These are phyloP conservation scores for Perkinsus marinus DNA, from an alignment of 169 alveolate species.

Conservation along the genomic window DNA sequence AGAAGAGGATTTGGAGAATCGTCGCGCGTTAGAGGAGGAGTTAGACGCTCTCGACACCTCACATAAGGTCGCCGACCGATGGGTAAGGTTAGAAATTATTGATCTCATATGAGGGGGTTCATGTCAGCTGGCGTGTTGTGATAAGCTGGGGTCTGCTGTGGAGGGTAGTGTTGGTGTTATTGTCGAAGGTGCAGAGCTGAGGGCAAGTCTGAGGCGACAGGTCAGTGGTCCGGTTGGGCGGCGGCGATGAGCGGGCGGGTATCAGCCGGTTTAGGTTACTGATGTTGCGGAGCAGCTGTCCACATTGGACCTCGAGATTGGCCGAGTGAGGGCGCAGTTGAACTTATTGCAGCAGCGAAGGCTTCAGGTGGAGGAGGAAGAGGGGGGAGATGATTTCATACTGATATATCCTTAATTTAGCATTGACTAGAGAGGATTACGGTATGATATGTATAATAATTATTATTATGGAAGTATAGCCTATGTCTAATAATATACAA, in stretches of 20 bases:
- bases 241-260: too few relatives aligned
- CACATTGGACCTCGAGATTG: not conserved
- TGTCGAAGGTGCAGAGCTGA: not conserved
- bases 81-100: not conserved
- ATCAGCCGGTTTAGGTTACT: not conserved
- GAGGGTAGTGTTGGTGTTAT: not conserved
- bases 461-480: too few relatives aligned
- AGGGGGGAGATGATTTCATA: too few relatives aligned
- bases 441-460: too few relatives aligned
- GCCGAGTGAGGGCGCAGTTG: not conserved
- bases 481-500: too few relatives aligned
- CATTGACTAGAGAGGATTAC: too few relatives aligned
- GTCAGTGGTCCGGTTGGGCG: too few relatives aligned
- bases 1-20: not conserved
- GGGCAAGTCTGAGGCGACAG: not conserved
- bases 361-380: not conserved
- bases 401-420: too few relatives aligned
- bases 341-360: not conserved
- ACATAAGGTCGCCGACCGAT: not conserved
- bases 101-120: not conserved
- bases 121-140: not conserved
- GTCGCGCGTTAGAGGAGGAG: not conserved
- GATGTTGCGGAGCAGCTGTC: not conserved
- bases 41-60: not conserved
- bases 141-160: not conserved